Evolutionary conservation across 1,139 yeast species (phyloP), one percentile per base, ranked within the genome.

Genomic region (Schwanniomyces etchellsii): DNA sequence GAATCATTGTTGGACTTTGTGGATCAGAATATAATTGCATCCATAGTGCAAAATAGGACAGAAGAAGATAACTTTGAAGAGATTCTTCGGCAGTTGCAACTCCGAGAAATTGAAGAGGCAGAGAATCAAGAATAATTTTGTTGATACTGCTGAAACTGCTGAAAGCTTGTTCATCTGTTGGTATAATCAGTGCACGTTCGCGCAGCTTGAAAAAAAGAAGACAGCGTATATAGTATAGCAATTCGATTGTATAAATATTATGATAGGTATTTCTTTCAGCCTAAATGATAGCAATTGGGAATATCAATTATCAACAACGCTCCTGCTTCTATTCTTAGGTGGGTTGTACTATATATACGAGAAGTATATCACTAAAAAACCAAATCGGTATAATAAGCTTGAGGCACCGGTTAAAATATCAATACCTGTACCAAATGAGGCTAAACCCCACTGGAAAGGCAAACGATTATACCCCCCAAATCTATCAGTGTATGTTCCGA

Each of bases 401-500:
- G 74, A 67, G 42, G 67, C 61, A 24, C 70, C 74, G 3, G 44
- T 57, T 18, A 76, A 70, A 41, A 65, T 81, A 42, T 66, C 70
- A 28, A 48, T 81, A 10, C 70, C 78, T 5, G 62, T 81, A 22
- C 96, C 96, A 2, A 86, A 77, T 39, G 91, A 84, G 46, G 93
- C 95, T 7, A 74, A 78, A 45, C 88, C 89, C 4, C 93, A 86
- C 51, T 88, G 96, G 96, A 86, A 88, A 52, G 95, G 96, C 4
- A 81, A 77, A 46, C 64, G 96, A 31, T 63, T 85, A 22, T 74
- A 75, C 34, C 80, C 86, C 0, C 66, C 70, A 1, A 52, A 55
- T 32, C 64, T 77, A 10, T 61, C 72, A 10, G 62, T 79, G 5
- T 58, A 64, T 30, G 67, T 71, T 46, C 50, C 71, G 1, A 72